Conservation (phyloP, 2,329 filamentous ascomycete genomes). For the Pseudogymnoascus sp. region DNA sequence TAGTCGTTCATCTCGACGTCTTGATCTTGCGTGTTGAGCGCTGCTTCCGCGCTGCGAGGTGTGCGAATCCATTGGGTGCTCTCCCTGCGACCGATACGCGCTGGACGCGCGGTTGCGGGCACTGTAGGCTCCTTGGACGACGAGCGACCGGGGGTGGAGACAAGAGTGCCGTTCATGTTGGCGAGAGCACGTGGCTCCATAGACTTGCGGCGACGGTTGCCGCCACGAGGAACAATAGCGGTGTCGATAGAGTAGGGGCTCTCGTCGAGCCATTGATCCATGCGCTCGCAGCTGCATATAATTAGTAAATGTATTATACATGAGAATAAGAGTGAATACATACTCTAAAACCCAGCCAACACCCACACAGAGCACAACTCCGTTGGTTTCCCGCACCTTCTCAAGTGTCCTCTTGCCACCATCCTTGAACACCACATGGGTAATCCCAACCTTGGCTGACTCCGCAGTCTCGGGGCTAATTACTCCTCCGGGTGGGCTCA, state of each 20-base stretch:
- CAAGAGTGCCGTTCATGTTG: slow-evolving; percentile 58
- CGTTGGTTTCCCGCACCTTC: slow-evolving; percentile 64
- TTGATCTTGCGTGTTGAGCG: slow-evolving; percentile 15
- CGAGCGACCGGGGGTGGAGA: slow-evolving; percentile 29
- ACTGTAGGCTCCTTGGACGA: slow-evolving; percentile 26
- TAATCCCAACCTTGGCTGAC: slow-evolving; percentile 59
- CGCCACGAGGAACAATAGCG: slow-evolving; percentile 57
- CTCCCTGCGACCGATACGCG: slow-evolving; percentile 21
- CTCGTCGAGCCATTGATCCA: slow-evolving; percentile 71
- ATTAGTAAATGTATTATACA: slow-evolving; percentile 25
- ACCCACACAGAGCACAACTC: slow-evolving; percentile 76
- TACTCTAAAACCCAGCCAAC: slow-evolving; percentile 85
- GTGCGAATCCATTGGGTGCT: slow-evolving; percentile 28
- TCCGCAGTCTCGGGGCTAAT: slow-evolving; percentile 19
- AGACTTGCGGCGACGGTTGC: slow-evolving; percentile 64
- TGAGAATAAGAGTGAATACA: slow-evolving; percentile 31
- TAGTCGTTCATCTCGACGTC: slow-evolving; percentile 17
- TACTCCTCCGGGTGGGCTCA: background rate
- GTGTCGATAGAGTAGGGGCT: slow-evolving; percentile 61
- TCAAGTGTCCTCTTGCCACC: slow-evolving; percentile 72
- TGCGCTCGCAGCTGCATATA: slow-evolving; percentile 57
- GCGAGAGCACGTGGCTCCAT: slow-evolving; percentile 69
- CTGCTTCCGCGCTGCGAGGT: slow-evolving; percentile 14
- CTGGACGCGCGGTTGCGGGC: slow-evolving; percentile 22
- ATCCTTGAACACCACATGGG: slow-evolving; percentile 86